These are phyloP conservation scores for Coniochaeta hoffmannii DNA, from an alignment of 2,329 filamentous ascomycete genomes.

Conservation along the genomic window DNA sequence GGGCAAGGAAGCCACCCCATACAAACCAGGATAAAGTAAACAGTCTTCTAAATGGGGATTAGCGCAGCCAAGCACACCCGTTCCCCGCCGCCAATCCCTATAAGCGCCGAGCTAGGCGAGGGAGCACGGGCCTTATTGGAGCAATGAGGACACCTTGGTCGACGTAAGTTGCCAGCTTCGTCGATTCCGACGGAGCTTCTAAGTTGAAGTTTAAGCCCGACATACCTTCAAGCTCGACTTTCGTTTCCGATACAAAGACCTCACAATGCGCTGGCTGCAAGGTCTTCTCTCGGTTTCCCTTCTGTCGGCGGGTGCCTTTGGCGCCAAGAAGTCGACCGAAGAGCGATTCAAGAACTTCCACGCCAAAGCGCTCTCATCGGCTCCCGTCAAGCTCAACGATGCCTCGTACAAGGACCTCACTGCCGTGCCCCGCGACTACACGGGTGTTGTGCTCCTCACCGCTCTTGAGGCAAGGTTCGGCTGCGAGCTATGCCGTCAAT, in stretches of 20 bases:
- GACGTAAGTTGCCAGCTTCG: background rate
- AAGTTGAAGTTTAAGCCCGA: background rate
- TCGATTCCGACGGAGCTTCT: background rate
- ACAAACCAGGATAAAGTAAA: conserved; percentile 2
- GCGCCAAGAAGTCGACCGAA: conserved; percentile 51
- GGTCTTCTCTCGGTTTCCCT: conserved; percentile 57
- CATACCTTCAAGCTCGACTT: conserved; percentile 4
- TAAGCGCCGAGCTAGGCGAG: background rate
- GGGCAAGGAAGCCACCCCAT: background rate
- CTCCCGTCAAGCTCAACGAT: conserved; percentile 74
- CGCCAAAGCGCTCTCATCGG: conserved; percentile 54
- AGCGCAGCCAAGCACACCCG: background rate
- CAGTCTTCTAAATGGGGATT: background rate
- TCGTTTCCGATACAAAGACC: conserved; percentile 5
- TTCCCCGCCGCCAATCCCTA: background rate
- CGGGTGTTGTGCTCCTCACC: conserved; percentile 74
- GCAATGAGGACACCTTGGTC: conserved; percentile 3
- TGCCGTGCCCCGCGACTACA: conserved; percentile 72
- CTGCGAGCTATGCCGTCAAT: conserved; percentile 80
- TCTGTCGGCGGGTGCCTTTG: conserved; percentile 48
- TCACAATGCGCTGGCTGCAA: conserved; percentile 62
- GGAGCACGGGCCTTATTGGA: conserved; percentile 2
- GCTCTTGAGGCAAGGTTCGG: conserved; percentile 77
- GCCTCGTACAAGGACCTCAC: conserved; percentile 69
- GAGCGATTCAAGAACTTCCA: conserved; percentile 67